These are phyloP conservation scores for Arachnopeziza araneosa DNA, from an alignment of 2,329 filamentous ascomycete genomes.

Conservation along the genomic window DNA sequence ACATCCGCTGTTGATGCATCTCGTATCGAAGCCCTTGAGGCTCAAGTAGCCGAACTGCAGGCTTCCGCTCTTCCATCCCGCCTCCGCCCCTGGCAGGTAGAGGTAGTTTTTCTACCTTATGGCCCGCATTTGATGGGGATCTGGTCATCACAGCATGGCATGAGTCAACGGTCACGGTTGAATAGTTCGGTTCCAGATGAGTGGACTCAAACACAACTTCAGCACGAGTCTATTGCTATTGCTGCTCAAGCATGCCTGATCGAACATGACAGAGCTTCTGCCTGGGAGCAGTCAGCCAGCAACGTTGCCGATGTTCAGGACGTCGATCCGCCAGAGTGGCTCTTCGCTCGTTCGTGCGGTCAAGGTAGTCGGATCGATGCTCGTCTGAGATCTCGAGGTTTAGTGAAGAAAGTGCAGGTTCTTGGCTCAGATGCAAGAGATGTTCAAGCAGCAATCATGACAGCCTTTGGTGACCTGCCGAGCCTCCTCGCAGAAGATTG, in stretches of 20 bases:
- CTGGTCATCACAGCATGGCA: conserved; percentile 37
- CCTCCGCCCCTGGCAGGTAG: conserved; percentile 63
- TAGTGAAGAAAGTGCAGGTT: conserved; percentile 60
- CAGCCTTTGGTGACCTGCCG: conserved; percentile 55
- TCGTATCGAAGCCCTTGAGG: conserved; percentile 42
- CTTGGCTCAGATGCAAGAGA: conserved; percentile 60
- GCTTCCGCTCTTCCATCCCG: conserved; percentile 47
- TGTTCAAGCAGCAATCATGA: conserved; percentile 56
- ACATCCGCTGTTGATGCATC: conserved; percentile 36
- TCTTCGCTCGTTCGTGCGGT: conserved; percentile 63
- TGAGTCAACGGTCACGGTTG: conserved; percentile 27
- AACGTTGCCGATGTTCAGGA: conserved; percentile 14
- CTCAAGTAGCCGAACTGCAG: conserved; percentile 28
- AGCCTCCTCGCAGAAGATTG: conserved; percentile 31
- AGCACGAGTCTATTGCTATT: conserved; percentile 21
- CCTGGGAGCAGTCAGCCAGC: conserved; percentile 23
- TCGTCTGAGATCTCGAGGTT: conserved; percentile 68
- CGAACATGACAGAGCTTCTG: conserved; percentile 17
- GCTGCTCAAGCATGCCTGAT: conserved; percentile 23
- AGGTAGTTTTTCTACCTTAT: conserved; percentile 73
- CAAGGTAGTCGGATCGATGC: conserved; percentile 58
- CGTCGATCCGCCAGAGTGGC: conserved; percentile 20
- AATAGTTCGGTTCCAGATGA: conserved; percentile 40
- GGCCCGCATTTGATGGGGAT: conserved; percentile 46
- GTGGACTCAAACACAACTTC: conserved; percentile 36